Evolutionary conservation across 225 moss, liverwort and hornwort genomes (phyloP), one percentile per base, ranked within the genome.

Genomic region (Takakia lepidozioides): DNA sequence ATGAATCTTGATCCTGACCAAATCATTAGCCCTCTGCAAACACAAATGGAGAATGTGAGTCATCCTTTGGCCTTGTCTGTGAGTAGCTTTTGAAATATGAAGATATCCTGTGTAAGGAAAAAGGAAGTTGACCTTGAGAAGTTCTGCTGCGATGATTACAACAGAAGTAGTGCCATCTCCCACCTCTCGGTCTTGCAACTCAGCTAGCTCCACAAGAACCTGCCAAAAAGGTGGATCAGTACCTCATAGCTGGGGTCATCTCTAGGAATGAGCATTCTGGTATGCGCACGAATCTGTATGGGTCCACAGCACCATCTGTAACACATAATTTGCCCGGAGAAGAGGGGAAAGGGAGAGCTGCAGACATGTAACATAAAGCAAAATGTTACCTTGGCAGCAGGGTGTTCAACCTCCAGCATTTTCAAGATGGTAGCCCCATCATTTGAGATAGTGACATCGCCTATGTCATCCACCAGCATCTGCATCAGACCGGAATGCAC

Each of bases 151-250:
- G 61, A 92, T 87, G 48, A 92, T 92, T 21, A 92, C 92, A 25
- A 92, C 92, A 46, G 92, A 92, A 25, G 92, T 88, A 1, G 86
- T 86, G 36, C 88, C 93, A 74, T 93, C 86, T 68, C 88, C 88
- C 26, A 86, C 88, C 64, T 86, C 88, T 52, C 83, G 70, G 42
- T 88, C 92, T 68, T 92, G 92, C 44, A 92, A 52, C 73, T 92
- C 92, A 23, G 92, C 92, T 45, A 92, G 55, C 60, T 92, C 86
- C 22, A 93, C 93, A 37, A 93, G 50, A 34, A 89, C 84, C 92
- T 88, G 73, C 28, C 21, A 39, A 51, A 11, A 47, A 25, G 10
- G 10, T n/a, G n/a, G n/a, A n/a, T n/a, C n/a, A n/a, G n/a, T n/a
- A n/a, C n/a, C n/a, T n/a, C n/a, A n/a, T n/a, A n/a, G n/a, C n/a